These are phyloP conservation scores for Aureobasidium namibiae DNA, from an alignment of 2,329 filamentous ascomycete genomes.

Conservation along the genomic window DNA sequence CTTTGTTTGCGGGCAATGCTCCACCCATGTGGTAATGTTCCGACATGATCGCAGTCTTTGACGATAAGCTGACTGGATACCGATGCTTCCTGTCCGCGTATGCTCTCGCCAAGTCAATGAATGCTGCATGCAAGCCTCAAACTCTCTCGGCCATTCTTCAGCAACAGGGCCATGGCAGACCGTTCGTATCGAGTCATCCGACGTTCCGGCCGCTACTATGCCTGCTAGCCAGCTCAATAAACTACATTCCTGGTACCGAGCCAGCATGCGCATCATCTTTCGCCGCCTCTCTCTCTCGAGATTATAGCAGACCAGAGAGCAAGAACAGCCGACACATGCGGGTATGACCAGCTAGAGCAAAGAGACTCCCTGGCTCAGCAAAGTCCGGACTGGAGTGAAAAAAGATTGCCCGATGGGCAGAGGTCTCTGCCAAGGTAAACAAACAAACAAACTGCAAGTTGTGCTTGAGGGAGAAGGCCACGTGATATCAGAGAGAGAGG, in stretches of 20 bases:
- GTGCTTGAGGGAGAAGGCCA: background rate
- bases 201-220: background rate
- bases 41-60: constrained; percentile 27
- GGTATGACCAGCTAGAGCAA: background rate
- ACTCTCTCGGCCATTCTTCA: background rate
- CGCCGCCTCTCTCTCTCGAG: background rate
- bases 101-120: constrained; percentile 11
- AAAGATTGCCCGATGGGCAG: background rate
- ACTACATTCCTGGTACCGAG: constrained; percentile 2
- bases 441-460: constrained; percentile 7
- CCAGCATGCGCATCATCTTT: background rate
- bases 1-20: background rate
- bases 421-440: constrained; percentile 7
- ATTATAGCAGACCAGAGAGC: background rate
- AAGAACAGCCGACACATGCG: constrained; percentile 2
- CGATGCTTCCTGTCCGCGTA: constrained; percentile 24
- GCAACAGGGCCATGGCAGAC: background rate
- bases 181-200: background rate
- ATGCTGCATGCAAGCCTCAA: constrained; percentile 6
- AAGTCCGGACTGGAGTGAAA: background rate
- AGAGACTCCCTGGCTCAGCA: background rate
- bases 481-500: constrained; percentile 13
- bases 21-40: constrained; percentile 17
- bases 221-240: background rate
- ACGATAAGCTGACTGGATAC: constrained; percentile 43